These are phyloP conservation scores for Crucihimalaya himalaica DNA, from an alignment of 345 rosid genomes.

Conservation along the genomic window DNA sequence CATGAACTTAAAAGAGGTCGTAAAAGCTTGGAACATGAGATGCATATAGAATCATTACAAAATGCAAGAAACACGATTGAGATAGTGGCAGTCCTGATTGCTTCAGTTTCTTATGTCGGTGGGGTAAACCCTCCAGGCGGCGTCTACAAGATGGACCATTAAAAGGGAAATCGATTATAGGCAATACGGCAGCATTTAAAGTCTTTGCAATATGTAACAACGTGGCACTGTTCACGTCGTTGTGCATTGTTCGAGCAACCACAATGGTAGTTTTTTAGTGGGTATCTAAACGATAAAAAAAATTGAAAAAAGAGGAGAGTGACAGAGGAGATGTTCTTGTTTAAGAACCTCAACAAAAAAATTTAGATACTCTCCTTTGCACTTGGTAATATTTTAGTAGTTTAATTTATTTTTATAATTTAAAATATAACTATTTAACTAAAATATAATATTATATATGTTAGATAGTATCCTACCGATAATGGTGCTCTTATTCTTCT, in stretches of 20 bases:
- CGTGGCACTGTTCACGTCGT: slow-evolving; percentile 53
- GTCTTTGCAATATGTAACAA: slow-evolving; percentile 57
- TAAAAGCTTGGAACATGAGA: slow-evolving; percentile 35
- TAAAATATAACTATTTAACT: too few relatives aligned
- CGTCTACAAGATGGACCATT: slow-evolving; percentile 35
- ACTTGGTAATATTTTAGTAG: too few relatives aligned
- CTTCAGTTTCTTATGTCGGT: slow-evolving; percentile 64
- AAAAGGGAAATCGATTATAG: slow-evolving; percentile 44
- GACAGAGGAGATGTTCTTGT: too few relatives aligned
- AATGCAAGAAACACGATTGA: slow-evolving; percentile 65
- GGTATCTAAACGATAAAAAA: too few relatives aligned
- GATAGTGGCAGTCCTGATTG: slow-evolving; percentile 60
- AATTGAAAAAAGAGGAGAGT: too few relatives aligned
- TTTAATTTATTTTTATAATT: too few relatives aligned
- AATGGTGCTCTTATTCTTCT: too few relatives aligned
- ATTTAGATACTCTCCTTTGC: too few relatives aligned
- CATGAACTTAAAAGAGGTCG: slow-evolving; percentile 10
- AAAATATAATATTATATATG: too few relatives aligned
- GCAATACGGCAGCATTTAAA: slow-evolving; percentile 46
- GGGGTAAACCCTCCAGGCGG: slow-evolving; percentile 73
- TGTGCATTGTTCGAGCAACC: slow-evolving; percentile 60
- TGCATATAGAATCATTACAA: slow-evolving; percentile 55
- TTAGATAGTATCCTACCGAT: too few relatives aligned
- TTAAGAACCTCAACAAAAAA: too few relatives aligned
- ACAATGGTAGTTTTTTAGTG: too few relatives aligned